Conservation (phyloP, 2,329 filamentous ascomycete genomes). For the Botrytis pseudocinerea region DNA sequence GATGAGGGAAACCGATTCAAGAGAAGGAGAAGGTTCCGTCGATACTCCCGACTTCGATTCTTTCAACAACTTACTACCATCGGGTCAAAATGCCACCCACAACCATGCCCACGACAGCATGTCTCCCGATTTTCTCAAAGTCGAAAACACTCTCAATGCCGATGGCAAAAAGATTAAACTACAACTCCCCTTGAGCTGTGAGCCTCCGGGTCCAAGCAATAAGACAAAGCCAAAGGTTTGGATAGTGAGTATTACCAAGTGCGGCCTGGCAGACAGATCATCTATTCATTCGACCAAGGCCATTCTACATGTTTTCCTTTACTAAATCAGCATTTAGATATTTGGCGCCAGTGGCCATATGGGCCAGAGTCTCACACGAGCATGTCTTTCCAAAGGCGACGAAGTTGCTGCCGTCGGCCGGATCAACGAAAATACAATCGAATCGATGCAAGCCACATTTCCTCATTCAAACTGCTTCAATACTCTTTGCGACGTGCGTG, state of each 20-base stretch:
- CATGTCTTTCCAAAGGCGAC: constrained; percentile 77
- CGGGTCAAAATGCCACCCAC: background rate
- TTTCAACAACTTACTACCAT: background rate
- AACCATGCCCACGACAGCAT: constrained; percentile 26
- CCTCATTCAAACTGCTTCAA: constrained; percentile 74
- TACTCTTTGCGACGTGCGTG: constrained; percentile 86
- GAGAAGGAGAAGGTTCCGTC: background rate
- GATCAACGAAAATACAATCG: constrained; percentile 71
- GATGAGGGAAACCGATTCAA: background rate
- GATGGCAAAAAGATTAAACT: constrained; percentile 45
- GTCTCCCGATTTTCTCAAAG: constrained; percentile 24
- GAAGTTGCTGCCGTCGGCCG: constrained; percentile 84
- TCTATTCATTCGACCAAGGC: background rate
- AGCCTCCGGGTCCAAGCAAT: constrained; percentile 73
- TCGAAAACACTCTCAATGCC: constrained; percentile 14
- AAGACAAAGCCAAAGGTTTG: constrained; percentile 78
- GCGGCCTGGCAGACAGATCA: background rate
- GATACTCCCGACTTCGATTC: background rate
- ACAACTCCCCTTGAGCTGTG: constrained; percentile 78
- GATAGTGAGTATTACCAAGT: constrained; percentile 62
- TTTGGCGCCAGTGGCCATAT: constrained; percentile 98
- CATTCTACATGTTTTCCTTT: background rate
- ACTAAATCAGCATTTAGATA: constrained; percentile 53
- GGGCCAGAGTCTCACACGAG: constrained; percentile 84
- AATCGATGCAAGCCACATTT: constrained; percentile 64